Conservation (phyloP, 768 basidiomycete genomes). For the Agrocybe chaxingu region DNA sequence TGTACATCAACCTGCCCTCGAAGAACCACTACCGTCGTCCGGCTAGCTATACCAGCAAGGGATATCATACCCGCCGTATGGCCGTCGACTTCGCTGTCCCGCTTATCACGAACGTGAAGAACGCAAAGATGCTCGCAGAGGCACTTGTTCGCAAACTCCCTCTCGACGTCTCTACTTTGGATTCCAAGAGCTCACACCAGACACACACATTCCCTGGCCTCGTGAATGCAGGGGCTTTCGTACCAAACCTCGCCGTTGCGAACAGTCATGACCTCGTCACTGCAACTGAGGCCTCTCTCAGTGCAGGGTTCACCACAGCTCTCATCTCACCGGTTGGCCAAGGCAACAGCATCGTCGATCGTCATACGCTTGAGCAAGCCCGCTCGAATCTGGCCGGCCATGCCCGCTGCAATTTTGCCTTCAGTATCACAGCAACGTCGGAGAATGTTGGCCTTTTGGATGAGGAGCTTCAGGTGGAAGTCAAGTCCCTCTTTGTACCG, state of each 20-base stretch:
- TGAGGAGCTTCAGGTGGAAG: conserved; percentile 76
- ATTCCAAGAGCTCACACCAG: conserved; percentile 91
- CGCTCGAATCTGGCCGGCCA: conserved; percentile 57
- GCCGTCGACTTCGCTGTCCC: conserved; percentile 98
- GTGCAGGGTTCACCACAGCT: conserved; percentile 87
- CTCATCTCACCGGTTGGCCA: conserved; percentile 74
- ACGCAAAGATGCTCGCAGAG: conserved; percentile 93
- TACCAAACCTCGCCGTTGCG: conserved; percentile 61
- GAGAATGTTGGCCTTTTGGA: conserved; percentile 61
- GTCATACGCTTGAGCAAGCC: conserved; percentile 63
- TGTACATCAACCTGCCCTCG: conserved; percentile 99
- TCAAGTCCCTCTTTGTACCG: conserved; percentile 85
- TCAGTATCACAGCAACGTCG: conserved; percentile 73
- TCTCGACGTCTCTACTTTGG: conserved; percentile 84
- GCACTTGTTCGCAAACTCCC: conserved; percentile 89
- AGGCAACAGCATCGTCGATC: conserved; percentile 62
- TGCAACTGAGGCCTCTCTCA: conserved; percentile 78
- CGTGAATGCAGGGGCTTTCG: conserved; percentile 84
- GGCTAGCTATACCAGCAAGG: conserved; percentile 95
- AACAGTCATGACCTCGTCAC: conserved; percentile 58
- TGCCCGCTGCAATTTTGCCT: conserved; percentile 85
- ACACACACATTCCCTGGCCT: conserved; percentile 91
- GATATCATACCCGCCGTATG: conserved; percentile 96
- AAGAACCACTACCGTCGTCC: conserved; percentile 97
- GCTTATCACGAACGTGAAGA: conserved; percentile 97